phyloP scores from a whole-genome alignment of 2,329 filamentous ascomycete genomes.

The Aspergillus sp. region DNA sequence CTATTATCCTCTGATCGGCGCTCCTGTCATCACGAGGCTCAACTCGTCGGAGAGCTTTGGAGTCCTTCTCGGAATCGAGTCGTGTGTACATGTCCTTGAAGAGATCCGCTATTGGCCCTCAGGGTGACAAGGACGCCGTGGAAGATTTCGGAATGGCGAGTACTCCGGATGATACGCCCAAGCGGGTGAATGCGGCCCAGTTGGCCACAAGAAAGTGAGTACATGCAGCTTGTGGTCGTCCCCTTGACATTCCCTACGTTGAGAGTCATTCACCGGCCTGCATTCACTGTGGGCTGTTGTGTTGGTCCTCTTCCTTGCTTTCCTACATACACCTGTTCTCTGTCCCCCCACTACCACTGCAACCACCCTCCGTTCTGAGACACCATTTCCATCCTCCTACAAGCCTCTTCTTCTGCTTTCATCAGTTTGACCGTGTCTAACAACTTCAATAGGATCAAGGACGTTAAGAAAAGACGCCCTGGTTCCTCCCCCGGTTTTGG shows the following conservation, averaged over 20 bases:
- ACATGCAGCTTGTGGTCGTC: constrained; percentile 10
- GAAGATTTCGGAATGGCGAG: constrained; percentile 30
- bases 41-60: no score
- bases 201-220: constrained; percentile 44
- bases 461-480: constrained; percentile 19
- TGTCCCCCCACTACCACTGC: constrained; percentile 1
- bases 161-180: constrained; percentile 36
- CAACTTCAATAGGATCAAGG: constrained; percentile 15
- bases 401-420: no score
- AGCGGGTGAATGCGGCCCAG: constrained; percentile 46
- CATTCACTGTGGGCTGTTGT: constrained; percentile 6
- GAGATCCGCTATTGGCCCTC: constrained; percentile 27
- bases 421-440: no score
- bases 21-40: no score
- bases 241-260: no score
- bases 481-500: constrained; percentile 9
- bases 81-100: no score
- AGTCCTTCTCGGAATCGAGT: no score
- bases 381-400: no score
- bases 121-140: constrained; percentile 25
- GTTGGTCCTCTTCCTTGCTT: constrained; percentile 3
- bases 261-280: constrained; percentile 2
- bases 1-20: no score
- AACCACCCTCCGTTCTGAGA: no score
- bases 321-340: constrained; percentile 4